These are phyloP conservation scores for Leptographium lundbergii DNA, from an alignment of 2,329 filamentous ascomycete species.

Conservation along the genomic window DNA sequence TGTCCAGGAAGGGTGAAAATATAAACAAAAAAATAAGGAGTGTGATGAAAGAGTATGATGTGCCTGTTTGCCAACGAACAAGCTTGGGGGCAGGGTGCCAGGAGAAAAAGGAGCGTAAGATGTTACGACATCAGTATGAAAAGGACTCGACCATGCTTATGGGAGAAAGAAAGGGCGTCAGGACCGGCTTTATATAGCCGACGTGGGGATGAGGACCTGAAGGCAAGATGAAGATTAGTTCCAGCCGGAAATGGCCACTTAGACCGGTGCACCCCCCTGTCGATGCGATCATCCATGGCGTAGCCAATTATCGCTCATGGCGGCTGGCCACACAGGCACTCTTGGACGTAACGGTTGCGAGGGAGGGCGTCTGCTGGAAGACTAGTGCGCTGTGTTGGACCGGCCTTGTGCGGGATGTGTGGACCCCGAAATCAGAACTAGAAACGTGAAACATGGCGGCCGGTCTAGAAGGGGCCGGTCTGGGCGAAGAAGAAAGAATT, in stretches of 20 bases:
- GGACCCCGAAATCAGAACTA: neutral
- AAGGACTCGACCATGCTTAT: neutral
- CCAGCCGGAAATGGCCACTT: too few species aligned
- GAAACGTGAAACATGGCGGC: neutral
- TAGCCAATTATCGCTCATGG: too few species aligned
- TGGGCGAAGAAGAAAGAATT: too few species aligned
- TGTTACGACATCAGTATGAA: neutral
- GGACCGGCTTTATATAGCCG: neutral
- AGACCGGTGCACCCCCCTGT: neutral
- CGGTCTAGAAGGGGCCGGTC: neutral
- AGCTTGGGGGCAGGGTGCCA: neutral
- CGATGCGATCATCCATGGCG: too few species aligned
- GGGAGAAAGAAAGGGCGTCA: neutral
- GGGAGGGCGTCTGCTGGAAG: too few species aligned
- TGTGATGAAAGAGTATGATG: neutral
- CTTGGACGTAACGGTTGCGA: neutral
- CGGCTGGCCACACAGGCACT: neutral
- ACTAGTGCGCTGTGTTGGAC: too few species aligned
- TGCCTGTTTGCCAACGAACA: neutral
- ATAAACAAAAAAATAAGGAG: neutral
- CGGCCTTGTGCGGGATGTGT: too few species aligned
- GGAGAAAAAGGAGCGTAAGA: neutral
- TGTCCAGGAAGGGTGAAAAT: too few species aligned
- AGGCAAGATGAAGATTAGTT: too few species aligned
- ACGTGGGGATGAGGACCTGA: too few species aligned